These are phyloP conservation scores for Phlegmacium glaucopus DNA, from an alignment of 768 basidiomycete species.

Conservation along the genomic window DNA sequence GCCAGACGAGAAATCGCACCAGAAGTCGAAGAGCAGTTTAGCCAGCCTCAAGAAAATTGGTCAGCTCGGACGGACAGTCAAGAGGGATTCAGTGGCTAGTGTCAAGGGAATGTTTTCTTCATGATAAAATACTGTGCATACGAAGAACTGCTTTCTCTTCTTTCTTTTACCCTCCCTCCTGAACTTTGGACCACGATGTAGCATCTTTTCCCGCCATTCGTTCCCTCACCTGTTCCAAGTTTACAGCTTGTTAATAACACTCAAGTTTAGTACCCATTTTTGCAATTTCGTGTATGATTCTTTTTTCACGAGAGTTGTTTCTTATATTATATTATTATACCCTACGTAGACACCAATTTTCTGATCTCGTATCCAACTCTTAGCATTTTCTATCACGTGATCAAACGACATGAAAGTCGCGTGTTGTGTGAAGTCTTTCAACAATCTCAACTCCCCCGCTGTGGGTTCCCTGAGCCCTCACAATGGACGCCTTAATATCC, in stretches of 20 bases:
- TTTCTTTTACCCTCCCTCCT: conserved; percentile 7
- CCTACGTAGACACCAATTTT: neutral
- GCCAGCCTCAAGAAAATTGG: conserved; percentile 56
- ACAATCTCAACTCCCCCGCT: conserved; percentile 1
- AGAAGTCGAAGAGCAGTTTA: conserved; percentile 57
- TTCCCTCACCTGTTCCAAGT: neutral
- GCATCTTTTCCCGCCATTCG: conserved; percentile 16
- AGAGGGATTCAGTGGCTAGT: conserved; percentile 49
- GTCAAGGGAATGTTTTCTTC: conserved; percentile 34
- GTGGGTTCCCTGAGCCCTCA: conserved; percentile 15
- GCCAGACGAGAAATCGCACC: conserved; percentile 36
- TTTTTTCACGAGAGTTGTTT: neutral
- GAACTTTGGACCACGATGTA: conserved; percentile 19
- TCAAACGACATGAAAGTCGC: conserved; percentile 15
- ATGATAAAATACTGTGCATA: conserved; percentile 11
- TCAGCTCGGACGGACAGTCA: conserved; percentile 40
- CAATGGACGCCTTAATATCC: conserved; percentile 44
- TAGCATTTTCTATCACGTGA: conserved; percentile 11
- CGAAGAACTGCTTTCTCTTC: neutral
- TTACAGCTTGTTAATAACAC: conserved; percentile 19
- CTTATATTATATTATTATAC: conserved; percentile 1
- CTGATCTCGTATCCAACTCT: neutral
- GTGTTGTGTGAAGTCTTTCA: conserved; percentile 16
- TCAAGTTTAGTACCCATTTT: conserved; percentile 10
- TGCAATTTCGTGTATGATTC: neutral